Conservation (phyloP, 106 monocot genomes). For the Acanthochlamys bracteata region DNA sequence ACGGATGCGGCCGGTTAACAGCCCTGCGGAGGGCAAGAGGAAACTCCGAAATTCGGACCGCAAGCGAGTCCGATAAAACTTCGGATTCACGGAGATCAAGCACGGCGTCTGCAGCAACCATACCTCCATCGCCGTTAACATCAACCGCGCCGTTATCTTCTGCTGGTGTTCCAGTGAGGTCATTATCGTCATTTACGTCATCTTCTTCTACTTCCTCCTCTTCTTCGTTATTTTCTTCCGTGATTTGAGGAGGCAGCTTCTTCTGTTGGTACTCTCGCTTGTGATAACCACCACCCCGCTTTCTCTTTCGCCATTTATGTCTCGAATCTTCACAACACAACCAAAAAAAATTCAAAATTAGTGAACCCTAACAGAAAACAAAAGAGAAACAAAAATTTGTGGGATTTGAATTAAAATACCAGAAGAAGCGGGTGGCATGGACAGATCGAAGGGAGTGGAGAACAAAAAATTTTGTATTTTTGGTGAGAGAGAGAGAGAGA, state of each 20-base stretch:
- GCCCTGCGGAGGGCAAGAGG: conserved; percentile 42
- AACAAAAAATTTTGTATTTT: too few species aligned
- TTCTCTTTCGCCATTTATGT: conserved; percentile 72
- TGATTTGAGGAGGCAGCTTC: too few species aligned
- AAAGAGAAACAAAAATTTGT: not conserved
- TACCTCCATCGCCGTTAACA: not conserved
- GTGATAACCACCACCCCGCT: conserved; percentile 34
- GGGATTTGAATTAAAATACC: not conserved
- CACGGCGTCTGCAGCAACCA: conserved; percentile 19
- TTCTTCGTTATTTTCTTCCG: too few species aligned
- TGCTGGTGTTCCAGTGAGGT: conserved; percentile 52
- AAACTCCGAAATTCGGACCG: conserved; percentile 60
- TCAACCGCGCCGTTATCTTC: conserved; percentile 44
- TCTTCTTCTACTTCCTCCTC: too few species aligned
- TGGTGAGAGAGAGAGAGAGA: conserved; percentile 6
- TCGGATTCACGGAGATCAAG: conserved; percentile 56
- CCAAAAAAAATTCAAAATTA: not conserved
- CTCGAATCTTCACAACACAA: conserved; percentile 39
- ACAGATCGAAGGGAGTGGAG: not conserved
- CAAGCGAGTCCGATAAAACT: conserved; percentile 33
- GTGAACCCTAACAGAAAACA: not conserved
- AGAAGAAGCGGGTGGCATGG: conserved; percentile 10
- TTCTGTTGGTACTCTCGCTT: conserved; percentile 26
- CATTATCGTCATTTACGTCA: conserved; percentile 7
- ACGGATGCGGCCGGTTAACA: conserved; percentile 58